Conservation (phyloP, 2,329 filamentous ascomycete species). For the Colletotrichum viniferum region DNA sequence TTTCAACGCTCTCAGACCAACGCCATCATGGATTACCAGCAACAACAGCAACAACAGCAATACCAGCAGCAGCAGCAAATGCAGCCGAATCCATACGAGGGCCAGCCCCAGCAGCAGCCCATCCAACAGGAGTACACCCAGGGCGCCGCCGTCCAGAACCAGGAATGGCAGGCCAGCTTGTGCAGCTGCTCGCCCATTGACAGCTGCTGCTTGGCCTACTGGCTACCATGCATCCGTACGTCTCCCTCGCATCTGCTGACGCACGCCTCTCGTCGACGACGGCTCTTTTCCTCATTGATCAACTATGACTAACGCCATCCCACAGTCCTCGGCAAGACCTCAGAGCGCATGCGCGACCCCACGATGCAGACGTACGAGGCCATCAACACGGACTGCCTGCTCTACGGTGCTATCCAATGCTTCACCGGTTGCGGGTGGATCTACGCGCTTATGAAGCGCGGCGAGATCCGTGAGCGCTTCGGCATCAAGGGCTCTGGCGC, state of each 20-base stretch:
- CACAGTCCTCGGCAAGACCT: conserved; percentile 47
- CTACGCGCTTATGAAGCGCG: conserved; percentile 56
- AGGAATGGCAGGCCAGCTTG: conserved; percentile 42
- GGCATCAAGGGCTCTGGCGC: conserved; percentile 53
- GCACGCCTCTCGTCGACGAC: no score
- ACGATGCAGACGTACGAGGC: conserved; percentile 41
- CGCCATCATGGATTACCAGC: conserved; percentile 2
- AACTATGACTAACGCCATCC: background rate
- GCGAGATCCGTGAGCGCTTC: conserved; percentile 57
- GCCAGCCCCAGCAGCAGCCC: conserved; percentile 13
- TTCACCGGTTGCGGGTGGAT: conserved; percentile 49
- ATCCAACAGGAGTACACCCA: conserved; percentile 21
- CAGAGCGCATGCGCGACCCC: conserved; percentile 49
- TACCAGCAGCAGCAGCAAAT: background rate
- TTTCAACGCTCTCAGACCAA: background rate
- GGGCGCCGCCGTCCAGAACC: conserved; percentile 19
- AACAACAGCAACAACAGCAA: background rate
- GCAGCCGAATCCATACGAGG: conserved; percentile 4
- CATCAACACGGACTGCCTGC: conserved; percentile 46
- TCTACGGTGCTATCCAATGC: conserved; percentile 41
- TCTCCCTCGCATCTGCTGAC: conserved; percentile 5
- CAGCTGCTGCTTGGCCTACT: conserved; percentile 43
- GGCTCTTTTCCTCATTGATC: no score
- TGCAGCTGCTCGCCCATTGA: conserved; percentile 45
- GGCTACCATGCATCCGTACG: conserved; percentile 48